Evolutionary conservation across 2,329 filamentous ascomycete genomes (phyloP).

Genomic region (Alternaria sp.): DNA sequence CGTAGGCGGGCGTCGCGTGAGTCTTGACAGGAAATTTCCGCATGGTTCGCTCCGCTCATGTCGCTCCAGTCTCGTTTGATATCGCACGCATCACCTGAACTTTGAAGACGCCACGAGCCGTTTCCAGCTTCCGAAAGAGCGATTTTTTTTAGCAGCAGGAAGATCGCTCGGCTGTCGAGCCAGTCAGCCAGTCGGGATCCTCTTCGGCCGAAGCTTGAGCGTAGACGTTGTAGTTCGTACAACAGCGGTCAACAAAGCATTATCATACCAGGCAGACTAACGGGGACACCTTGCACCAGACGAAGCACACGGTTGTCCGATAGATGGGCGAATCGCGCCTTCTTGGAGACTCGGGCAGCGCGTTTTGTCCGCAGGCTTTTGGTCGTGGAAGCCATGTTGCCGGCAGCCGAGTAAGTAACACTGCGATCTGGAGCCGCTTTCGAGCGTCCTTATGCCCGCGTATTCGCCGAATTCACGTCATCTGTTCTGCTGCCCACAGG

Average conservation of each 20-base stretch:
- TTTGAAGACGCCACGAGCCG: constrained; percentile 32
- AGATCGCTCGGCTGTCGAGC: constrained; percentile 24
- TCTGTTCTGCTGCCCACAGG: constrained; percentile 28
- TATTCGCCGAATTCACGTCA: constrained; percentile 33
- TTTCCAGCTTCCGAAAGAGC: constrained; percentile 24
- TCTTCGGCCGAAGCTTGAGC: constrained; percentile 38
- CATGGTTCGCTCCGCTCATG: background rate
- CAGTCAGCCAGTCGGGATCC: constrained; percentile 3
- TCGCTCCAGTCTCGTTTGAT: constrained; percentile 17
- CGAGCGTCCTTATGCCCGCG: constrained; percentile 18
- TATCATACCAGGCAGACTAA: constrained; percentile 9
- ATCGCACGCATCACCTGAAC: constrained; percentile 16
- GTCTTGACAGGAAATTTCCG: background rate
- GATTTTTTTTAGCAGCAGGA: constrained; percentile 10
- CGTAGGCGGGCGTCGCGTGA: constrained; percentile 4
- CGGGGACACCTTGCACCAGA: constrained; percentile 12
- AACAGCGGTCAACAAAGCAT: constrained; percentile 12
- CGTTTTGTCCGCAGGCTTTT: constrained; percentile 34
- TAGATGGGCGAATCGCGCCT: background rate
- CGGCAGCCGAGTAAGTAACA: constrained; percentile 21
- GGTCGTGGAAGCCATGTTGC: constrained; percentile 33
- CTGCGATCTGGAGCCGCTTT: constrained; percentile 23
- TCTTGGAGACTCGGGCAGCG: constrained; percentile 10
- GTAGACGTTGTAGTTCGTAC: background rate
- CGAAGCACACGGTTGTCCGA: constrained; percentile 19